Base-by-base conservation (phyloP, 768 basidiomycete genomes). In the Cystofilobasidium bisporidii region DNA sequence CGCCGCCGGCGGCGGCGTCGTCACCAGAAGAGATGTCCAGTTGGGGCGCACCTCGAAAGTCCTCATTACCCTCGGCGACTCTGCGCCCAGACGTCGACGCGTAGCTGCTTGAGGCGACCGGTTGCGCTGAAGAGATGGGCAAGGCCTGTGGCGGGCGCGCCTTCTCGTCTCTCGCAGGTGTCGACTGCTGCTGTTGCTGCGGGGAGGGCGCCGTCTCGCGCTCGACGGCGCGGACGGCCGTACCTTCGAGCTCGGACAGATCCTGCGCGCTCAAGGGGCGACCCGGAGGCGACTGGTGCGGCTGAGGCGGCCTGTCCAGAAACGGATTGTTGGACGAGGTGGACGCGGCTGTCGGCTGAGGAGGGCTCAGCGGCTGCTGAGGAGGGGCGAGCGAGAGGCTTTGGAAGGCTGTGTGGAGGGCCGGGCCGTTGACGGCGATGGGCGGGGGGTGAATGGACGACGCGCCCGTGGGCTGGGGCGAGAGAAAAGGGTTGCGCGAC, bases 11-110 rank as follows among this genome's bases (percentile, higher is more conserved):
- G 50, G n/a, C 9, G 5, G 24, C 11, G 45, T 55, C 26, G 28
- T 15, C 24, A 20, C 11, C 26, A 18, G 18, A 26, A n/a, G n/a
- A n/a, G n/a, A n/a, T n/a, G n/a, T n/a, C n/a, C n/a, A n/a, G n/a
- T n/a, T n/a, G n/a, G n/a, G n/a, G n/a, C 53, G 26, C 53, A 56
- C 53, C 53, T 32, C 53, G 26, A 18, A 56, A 56, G 53, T 56
- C 53, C 53, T 56, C 53, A 30, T 56, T 56, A 17, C 53, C 53
- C 53, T 56, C 53, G 6, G 53, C 53, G 26, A 56, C 53, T 4
- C 53, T 9, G 14, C 53, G 17, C 2, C 22, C n/a, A 48, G n/a
- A 24, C 20, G n/a, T 12, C 20, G 3, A 3, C 22, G 3, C 47
- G 47, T 48, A n/a, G 47, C 47, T 48, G 22, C 4, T 48, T 6